A percentile compares a stretch with the other conserved stretches of the same genome.
Conservation (phyloP, 192 early-diverging fungal genomes). For the Coemansia sp. region DNA sequence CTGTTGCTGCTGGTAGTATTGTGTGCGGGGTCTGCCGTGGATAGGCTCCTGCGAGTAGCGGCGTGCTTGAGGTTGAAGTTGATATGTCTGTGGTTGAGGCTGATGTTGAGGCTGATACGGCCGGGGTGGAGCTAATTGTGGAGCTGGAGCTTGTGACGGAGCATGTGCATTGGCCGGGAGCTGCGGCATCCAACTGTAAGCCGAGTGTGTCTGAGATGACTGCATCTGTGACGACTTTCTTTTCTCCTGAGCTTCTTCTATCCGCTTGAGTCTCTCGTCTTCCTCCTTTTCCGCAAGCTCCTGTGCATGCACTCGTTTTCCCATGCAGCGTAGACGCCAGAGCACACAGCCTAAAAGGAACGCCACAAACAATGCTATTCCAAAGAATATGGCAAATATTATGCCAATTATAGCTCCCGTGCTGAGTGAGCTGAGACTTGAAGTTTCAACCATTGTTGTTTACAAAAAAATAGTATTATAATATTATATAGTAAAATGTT, state of each 20-base stretch:
- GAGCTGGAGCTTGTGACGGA: too few species aligned
- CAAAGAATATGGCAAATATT: slow-evolving; percentile 7
- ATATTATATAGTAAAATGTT: not conserved
- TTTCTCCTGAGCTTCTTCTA: not conserved
- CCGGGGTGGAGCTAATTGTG: too few species aligned
- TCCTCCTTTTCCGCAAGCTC: not conserved
- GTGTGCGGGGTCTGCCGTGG: too few species aligned
- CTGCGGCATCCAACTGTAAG: not conserved
- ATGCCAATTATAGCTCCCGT: slow-evolving; percentile 7
- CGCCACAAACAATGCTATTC: not conserved
- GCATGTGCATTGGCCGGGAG: not conserved
- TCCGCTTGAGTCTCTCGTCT: not conserved
- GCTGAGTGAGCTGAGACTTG: slow-evolving; percentile 1
- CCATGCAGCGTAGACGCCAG: slow-evolving; percentile 6
- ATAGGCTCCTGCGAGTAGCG: too few species aligned
- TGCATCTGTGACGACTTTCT: not conserved
- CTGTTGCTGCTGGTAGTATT: not conserved
- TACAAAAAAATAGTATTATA: not conserved
- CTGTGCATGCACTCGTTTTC: not conserved
- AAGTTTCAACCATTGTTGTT: not conserved
- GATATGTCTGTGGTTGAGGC: too few species aligned
- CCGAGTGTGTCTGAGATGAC: not conserved
- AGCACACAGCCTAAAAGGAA: not conserved
- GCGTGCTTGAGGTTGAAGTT: too few species aligned
- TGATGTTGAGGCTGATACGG: too few species aligned